These are phyloP conservation scores for Leccinum rimulosum DNA, from an alignment of 768 basidiomycete genomes.

Conservation along the genomic window DNA sequence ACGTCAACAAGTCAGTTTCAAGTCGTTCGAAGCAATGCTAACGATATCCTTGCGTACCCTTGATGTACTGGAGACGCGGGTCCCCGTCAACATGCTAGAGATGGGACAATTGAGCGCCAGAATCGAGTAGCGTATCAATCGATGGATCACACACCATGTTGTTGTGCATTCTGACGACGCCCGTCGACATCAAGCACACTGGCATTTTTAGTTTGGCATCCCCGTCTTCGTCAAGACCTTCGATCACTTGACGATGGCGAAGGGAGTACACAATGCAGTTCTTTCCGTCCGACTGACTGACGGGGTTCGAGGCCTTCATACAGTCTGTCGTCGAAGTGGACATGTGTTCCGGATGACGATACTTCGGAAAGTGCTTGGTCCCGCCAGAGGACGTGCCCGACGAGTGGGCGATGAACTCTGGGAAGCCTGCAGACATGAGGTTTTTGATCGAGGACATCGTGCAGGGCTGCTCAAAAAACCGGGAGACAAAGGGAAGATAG, in stretches of 20 bases:
- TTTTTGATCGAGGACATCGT: slow-evolving; percentile 17
- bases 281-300: slow-evolving; percentile 10
- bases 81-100: slow-evolving; percentile 16
- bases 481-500: slow-evolving; percentile 20
- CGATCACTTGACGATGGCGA: slow-evolving; percentile 10
- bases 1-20: neutral
- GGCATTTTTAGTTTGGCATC: slow-evolving; percentile 13
- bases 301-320: slow-evolving; percentile 13
- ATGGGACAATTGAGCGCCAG: neutral
- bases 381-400: slow-evolving; percentile 5
- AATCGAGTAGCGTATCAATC: neutral
- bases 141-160: slow-evolving; percentile 13
- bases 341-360: slow-evolving; percentile 22
- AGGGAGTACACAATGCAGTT: slow-evolving; percentile 25
- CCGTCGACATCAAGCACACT: slow-evolving; percentile 23
- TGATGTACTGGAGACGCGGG: neutral
- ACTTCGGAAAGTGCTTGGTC: slow-evolving; percentile 19
- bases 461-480: slow-evolving; percentile 21
- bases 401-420: too few species aligned
- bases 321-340: slow-evolving; percentile 11
- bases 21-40: too few species aligned
- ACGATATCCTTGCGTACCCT: slow-evolving; percentile 2
- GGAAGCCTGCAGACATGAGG: slow-evolving; percentile 20
- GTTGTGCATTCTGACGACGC: slow-evolving; percentile 20
- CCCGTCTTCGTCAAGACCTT: slow-evolving; percentile 7